Conservation (phyloP, 169 alveolate species). For the Babesia bovis region DNA sequence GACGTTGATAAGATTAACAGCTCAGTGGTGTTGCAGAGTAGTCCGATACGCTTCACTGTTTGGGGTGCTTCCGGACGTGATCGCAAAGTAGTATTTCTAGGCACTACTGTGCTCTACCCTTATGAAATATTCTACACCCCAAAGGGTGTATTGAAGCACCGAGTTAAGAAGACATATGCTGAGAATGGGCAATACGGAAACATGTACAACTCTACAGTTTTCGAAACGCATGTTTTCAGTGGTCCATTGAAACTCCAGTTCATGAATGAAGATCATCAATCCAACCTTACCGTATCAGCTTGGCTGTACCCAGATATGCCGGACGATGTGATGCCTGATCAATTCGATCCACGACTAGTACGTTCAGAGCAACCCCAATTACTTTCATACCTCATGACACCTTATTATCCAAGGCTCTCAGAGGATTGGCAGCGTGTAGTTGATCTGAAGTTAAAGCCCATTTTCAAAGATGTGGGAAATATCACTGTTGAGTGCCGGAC, state of each 20-base stretch:
- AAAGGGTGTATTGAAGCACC: constrained; percentile 52
- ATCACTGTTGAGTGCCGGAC: constrained; percentile 31
- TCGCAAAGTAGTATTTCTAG: constrained; percentile 59
- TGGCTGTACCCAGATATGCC: constrained; percentile 58
- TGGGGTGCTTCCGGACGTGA: constrained; percentile 72
- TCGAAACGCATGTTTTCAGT: constrained; percentile 53
- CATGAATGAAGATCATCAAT: constrained; percentile 46
- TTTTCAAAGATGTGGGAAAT: neutral
- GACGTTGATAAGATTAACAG: constrained; percentile 47
- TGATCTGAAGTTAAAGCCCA: neutral
- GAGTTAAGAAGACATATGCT: constrained; percentile 36
- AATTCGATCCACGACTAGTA: constrained; percentile 15
- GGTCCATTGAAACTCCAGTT: constrained; percentile 33
- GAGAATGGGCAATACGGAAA: constrained; percentile 22
- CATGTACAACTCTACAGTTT: constrained; percentile 50
- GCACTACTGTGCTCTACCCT: constrained; percentile 60
- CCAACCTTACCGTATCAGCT: constrained; percentile 54
- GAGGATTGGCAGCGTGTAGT: constrained; percentile 6
- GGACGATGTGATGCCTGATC: constrained; percentile 32
- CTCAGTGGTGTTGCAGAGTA: constrained; percentile 52
- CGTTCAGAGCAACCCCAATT: constrained; percentile 1
- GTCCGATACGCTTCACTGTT: constrained; percentile 67
- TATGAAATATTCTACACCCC: constrained; percentile 71
- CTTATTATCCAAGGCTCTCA: constrained; percentile 7
- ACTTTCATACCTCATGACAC: neutral